Evolutionary conservation across 2,329 filamentous ascomycete species (phyloP), one percentile per base, ranked within the genome.

Genomic region (Akanthomyces dipterigenus): DNA sequence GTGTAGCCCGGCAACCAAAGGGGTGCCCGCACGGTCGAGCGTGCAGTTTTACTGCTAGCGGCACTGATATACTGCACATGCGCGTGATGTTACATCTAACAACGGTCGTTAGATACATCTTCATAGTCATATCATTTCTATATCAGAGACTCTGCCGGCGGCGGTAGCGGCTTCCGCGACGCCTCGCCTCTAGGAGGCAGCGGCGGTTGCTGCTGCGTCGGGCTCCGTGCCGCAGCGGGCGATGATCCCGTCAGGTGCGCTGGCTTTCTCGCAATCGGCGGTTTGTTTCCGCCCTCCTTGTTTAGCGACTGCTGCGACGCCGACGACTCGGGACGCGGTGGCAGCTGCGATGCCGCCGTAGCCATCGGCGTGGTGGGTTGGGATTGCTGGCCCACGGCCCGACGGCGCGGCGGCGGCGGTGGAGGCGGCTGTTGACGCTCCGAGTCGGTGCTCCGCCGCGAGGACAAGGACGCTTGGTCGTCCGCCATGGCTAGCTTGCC

Each of bases 241-340:
- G 60, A 62, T 14, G 60, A 54, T 7, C 46, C 72, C 18, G 74
- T 66, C 5, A 86, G 76, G 64, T 85, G 82, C 2, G 81, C 77
- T 1, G 87, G 87, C 67, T 89, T 89, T 70, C 78, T 83, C 24
- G 86, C 87, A 55, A 89, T 77, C 1, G 81, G 82, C 5, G 82
- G 84, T n/a, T 53, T 51, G 8, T 18, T 45, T 12, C 73, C 40
- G 40, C 53, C 24, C 24, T 46, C 42, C 53, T 22, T 56, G 3
- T 3, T 18, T 16, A 46, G 40, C 12, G 51, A 61, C 51, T 51
- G 51, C 24, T 49, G 36, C 22, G 59, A 55, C 11, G 73, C 69
- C 64, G 80, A 81, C 16, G 70, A 66, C 28, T 69, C 66, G 36
- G 69, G 67, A 56, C 71, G 65, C 9, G 73, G 73, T 7, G 69